Conservation (phyloP, 108 stramenopile genomes). For the Parietichytrium sp. region DNA sequence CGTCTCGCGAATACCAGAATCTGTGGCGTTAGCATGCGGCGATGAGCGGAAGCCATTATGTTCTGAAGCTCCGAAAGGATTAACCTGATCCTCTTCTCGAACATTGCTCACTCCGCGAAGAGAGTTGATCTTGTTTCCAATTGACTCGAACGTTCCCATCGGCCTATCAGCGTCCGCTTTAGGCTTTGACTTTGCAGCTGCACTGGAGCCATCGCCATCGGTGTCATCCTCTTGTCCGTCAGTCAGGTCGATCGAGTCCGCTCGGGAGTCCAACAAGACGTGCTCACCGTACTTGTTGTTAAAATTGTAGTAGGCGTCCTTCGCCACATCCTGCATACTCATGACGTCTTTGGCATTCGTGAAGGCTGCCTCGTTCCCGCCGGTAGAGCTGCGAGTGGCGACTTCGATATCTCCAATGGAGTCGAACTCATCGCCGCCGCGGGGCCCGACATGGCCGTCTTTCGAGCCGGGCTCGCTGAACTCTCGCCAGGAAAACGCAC, state of each 20-base stretch:
- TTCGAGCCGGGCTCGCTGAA: not conserved
- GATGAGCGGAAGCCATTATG: not conserved
- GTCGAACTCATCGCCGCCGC: not conserved
- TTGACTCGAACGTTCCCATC: not conserved
- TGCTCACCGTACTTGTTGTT: slow-evolving; percentile 32
- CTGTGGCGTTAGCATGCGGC: not conserved
- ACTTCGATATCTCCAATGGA: not conserved
- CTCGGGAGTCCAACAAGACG: not conserved
- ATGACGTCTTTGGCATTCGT: slow-evolving; percentile 13
- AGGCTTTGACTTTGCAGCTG: not conserved
- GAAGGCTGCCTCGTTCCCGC: not conserved
- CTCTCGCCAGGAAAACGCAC: slow-evolving; percentile 22
- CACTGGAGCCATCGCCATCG: not conserved
- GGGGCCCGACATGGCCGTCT: not conserved
- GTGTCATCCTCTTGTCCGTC: not conserved
- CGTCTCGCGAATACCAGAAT: not conserved
- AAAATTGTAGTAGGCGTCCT: slow-evolving; percentile 25
- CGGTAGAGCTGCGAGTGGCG: not conserved
- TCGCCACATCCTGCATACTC: not conserved
- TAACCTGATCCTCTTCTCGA: not conserved
- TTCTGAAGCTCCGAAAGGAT: not conserved
- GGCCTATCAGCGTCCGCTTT: not conserved
- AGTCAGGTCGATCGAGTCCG: not conserved
- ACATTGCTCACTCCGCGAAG: not conserved
- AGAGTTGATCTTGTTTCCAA: not conserved